Percentiles rank a stretch among this genome's conserved stretches.
Conservation (phyloP, 768 basidiomycete species). For the Mycena venus region DNA sequence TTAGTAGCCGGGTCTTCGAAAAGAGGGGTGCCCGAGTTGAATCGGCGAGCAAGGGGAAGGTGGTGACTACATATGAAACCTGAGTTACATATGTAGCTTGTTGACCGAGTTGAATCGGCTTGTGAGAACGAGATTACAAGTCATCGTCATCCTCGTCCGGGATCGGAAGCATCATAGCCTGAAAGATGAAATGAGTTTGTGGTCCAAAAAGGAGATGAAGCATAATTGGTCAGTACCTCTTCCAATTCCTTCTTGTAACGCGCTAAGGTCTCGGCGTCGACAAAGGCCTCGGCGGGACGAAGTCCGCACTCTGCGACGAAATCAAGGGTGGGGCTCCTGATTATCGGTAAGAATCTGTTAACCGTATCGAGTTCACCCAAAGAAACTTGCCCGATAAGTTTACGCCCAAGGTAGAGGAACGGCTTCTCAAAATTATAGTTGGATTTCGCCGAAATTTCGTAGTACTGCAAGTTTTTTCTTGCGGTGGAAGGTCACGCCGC, state of each 20-base stretch:
- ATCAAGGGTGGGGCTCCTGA: slow-evolving; percentile 87
- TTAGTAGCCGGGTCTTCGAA: no score
- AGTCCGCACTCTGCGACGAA: slow-evolving; percentile 98
- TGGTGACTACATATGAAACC: no score
- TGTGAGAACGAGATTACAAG: slow-evolving; percentile 64
- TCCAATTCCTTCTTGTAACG: slow-evolving; percentile 86
- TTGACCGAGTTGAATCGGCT: no score
- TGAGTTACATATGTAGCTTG: no score
- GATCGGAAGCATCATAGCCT: slow-evolving; percentile 94
- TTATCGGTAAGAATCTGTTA: slow-evolving; percentile 9
- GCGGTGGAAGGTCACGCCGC: slow-evolving; percentile 98
- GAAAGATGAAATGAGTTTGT: no score
- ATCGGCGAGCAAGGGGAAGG: no score
- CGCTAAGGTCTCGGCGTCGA: slow-evolving; percentile 84
- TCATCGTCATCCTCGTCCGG: slow-evolving; percentile 98
- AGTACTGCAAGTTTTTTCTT: slow-evolving; percentile 99
- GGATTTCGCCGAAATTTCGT: slow-evolving; percentile 99
- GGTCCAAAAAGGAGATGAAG: background rate
- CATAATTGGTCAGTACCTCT: slow-evolving; percentile 56
- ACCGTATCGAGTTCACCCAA: background rate
- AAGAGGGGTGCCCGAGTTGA: no score
- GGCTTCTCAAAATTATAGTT: slow-evolving; percentile 99
- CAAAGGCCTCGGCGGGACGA: slow-evolving; percentile 90
- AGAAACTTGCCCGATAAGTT: slow-evolving; percentile 89
- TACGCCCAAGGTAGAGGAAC: slow-evolving; percentile 99